Conservation (phyloP, 257 asterid genomes). For the Forsythia suspensa region DNA sequence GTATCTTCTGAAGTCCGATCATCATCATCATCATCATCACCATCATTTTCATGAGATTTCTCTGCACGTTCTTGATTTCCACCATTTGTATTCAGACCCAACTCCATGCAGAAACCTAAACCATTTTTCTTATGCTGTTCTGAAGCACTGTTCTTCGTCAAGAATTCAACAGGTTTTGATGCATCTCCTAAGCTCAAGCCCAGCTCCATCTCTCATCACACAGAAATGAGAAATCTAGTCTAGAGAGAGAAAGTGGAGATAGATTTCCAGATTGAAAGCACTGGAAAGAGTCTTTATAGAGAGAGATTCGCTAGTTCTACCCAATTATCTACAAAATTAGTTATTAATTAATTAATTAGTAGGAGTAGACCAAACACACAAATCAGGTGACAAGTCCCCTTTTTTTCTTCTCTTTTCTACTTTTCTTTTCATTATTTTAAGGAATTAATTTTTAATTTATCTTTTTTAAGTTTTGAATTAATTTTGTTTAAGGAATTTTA, state of each 20-base stretch:
- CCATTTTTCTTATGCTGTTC: conserved; percentile 13
- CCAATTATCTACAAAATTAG: conserved; percentile 9
- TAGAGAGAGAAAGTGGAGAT: not conserved
- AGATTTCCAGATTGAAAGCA: conserved; percentile 29
- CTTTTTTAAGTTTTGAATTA: not conserved
- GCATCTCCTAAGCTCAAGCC: conserved; percentile 71
- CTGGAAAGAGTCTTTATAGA: conserved; percentile 55
- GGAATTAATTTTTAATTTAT: conserved; percentile 21
- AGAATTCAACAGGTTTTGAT: conserved; percentile 31
- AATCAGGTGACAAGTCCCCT: conserved; percentile 28
- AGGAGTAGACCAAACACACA: conserved; percentile 39
- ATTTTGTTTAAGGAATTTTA: conserved; percentile 4
- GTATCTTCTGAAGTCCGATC: conserved; percentile 22
- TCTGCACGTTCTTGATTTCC: conserved; percentile 18
- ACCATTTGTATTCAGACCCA: conserved; percentile 38
- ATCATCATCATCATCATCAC: conserved; percentile 21
- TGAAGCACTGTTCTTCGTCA: conserved; percentile 14
- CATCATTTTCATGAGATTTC: conserved; percentile 21
- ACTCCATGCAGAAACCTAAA: conserved; percentile 52
- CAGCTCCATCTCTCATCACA: conserved; percentile 57
- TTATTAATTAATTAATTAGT: conserved; percentile 24
- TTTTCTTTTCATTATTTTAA: conserved; percentile 17
- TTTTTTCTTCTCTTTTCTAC: not conserved
- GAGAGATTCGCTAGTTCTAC: conserved; percentile 30
- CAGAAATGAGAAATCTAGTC: not conserved